Conservation (phyloP, 2,329 filamentous ascomycete species). For the Byssochlamys sp. region DNA sequence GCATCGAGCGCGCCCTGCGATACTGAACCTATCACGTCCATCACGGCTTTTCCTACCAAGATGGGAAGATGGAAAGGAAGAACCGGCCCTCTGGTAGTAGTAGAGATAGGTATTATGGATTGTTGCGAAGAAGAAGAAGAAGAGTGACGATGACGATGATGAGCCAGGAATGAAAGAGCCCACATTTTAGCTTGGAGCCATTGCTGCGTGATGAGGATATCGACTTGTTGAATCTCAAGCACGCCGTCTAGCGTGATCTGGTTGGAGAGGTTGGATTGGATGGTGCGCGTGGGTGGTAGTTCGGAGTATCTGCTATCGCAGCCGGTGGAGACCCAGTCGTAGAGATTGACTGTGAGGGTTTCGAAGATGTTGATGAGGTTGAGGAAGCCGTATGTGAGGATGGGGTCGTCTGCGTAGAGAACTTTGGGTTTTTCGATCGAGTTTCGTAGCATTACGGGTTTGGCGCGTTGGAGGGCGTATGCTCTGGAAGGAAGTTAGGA, state of each 20-base stretch:
- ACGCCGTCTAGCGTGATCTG: conserved; percentile 46
- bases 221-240: conserved; percentile 59
- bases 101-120: conserved; percentile 45
- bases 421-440: conserved; percentile 56
- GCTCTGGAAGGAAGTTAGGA: conserved; percentile 37
- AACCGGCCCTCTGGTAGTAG: conserved; percentile 44
- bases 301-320: conserved; percentile 21
- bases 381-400: conserved; percentile 31
- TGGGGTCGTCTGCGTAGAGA: conserved; percentile 47
- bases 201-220: conserved; percentile 60
- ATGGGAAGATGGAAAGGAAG: conserved; percentile 57
- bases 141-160: background rate
- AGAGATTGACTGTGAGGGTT: conserved; percentile 27
- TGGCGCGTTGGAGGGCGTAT: conserved; percentile 61
- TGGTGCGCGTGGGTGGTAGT: conserved; percentile 26
- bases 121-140: conserved; percentile 44
- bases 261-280: conserved; percentile 45
- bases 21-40: conserved; percentile 61
- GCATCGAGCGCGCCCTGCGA: conserved; percentile 66
- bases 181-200: conserved; percentile 64
- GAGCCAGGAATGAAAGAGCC: conserved; percentile 53
- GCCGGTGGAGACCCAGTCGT: conserved; percentile 30
- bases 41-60: conserved; percentile 53
- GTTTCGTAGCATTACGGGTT: conserved; percentile 60
- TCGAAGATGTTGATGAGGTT: conserved; percentile 33